Percentiles rank a stretch among this genome's conserved stretches.
Conservation (phyloP, 768 basidiomycete genomes). For the Tricholoma matsutake region DNA sequence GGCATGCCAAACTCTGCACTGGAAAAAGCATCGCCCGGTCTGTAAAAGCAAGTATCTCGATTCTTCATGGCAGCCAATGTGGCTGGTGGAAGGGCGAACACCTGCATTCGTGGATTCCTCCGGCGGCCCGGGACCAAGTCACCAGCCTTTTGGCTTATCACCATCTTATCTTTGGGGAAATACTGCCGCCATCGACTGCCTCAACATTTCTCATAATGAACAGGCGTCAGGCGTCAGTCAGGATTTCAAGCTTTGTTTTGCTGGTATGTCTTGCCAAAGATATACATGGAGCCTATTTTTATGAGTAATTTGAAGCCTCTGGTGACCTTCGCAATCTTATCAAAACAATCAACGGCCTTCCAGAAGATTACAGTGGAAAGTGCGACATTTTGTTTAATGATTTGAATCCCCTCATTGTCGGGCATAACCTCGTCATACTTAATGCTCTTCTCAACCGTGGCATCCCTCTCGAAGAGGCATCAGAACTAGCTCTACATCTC, state of each 20-base stretch:
- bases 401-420: slow-evolving; percentile 18
- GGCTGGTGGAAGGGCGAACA: slow-evolving; percentile 23
- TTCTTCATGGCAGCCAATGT: slow-evolving; percentile 27
- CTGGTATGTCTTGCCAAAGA: background rate
- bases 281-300: background rate
- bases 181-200: background rate
- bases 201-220: background rate
- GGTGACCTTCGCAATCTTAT: slow-evolving; percentile 31
- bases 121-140: background rate
- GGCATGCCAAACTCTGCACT: slow-evolving; percentile 29
- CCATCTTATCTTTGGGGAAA: background rate
- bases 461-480: slow-evolving; percentile 24
- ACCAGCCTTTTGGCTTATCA: background rate
- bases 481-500: slow-evolving; percentile 30
- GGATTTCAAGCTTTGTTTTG: slow-evolving; percentile 1
- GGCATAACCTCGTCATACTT: slow-evolving; percentile 23
- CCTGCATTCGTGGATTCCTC: slow-evolving; percentile 17
- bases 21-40: slow-evolving; percentile 24
- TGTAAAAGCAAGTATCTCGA: slow-evolving; percentile 27
- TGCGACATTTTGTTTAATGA: slow-evolving; percentile 25
- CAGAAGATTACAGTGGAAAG: slow-evolving; percentile 19
- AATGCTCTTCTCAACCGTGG: slow-evolving; percentile 24
- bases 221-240: background rate
- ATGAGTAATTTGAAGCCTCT: slow-evolving; percentile 14
- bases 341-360: slow-evolving; percentile 26